phyloP scores from a whole-genome alignment of 1,284 basidiomycete species.

The Rhodotorula sp. region DNA sequence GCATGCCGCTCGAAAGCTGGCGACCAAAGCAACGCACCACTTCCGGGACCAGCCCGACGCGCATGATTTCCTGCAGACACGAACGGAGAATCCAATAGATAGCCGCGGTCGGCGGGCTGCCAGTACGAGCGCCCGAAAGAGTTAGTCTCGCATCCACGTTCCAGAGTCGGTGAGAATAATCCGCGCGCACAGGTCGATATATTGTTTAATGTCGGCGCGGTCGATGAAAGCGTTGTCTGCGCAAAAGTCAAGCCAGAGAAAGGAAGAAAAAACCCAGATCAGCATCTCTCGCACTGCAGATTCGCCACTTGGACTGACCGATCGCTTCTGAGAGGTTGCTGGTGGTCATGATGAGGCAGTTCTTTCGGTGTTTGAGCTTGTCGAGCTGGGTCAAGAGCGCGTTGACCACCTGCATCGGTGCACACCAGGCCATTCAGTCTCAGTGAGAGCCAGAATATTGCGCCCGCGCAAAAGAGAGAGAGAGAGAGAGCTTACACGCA shows the following conservation, averaged over 20 bases:
- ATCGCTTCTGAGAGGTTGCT: constrained; percentile 94
- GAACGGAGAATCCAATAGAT: constrained; percentile 90
- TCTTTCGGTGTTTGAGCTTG: constrained; percentile 86
- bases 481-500: constrained; percentile 62
- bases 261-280: background rate
- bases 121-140: too few relatives aligned
- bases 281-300: background rate
- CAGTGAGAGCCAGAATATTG: background rate
- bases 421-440: background rate
- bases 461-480: background rate
- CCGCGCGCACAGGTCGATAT: constrained; percentile 48
- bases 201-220: constrained; percentile 94
- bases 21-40: constrained; percentile 20
- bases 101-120: constrained; percentile 57
- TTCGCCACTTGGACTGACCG: constrained; percentile 46
- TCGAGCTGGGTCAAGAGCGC: constrained; percentile 95
- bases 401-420: constrained; percentile 75
- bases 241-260: constrained; percentile 49
- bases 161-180: too few relatives aligned
- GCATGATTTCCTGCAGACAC: constrained; percentile 76
- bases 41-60: constrained; percentile 63
- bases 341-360: constrained; percentile 93
- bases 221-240: constrained; percentile 88
- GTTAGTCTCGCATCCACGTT: background rate
- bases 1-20: too few relatives aligned